Percentiles rank a stretch among this genome's conserved stretches.
Evolutionary conservation across 2,329 filamentous ascomycete species (phyloP).

Genomic region (Diplodia intermedia): DNA sequence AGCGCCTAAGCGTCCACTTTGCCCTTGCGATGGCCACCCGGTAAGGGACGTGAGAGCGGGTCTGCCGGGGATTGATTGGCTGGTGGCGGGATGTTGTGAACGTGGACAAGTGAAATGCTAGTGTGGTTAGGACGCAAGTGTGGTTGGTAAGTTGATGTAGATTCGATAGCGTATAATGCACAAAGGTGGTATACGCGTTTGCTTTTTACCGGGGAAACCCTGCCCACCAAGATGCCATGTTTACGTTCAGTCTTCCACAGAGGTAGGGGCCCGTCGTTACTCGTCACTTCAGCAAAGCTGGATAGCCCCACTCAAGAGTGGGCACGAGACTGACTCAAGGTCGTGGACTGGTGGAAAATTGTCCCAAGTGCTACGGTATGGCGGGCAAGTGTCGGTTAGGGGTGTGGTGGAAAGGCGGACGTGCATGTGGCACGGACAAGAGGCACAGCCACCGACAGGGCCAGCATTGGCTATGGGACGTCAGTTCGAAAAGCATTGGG

Average conservation of each 20-base stretch:
- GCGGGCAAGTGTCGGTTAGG: neutral
- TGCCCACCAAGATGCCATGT: constrained; percentile 11
- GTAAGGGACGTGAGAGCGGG: neutral
- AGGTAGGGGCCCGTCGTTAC: neutral
- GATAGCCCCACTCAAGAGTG: neutral
- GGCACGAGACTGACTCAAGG: constrained; percentile 2
- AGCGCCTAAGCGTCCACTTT: neutral
- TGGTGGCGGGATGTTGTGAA: neutral
- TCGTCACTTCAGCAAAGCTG: constrained; percentile 13
- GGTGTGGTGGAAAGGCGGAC: constrained; percentile 1
- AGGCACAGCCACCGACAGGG: neutral
- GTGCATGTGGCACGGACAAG: constrained; percentile 26
- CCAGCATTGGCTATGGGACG: constrained; percentile 8
- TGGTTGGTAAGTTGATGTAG: neutral
- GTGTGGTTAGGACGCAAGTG: neutral
- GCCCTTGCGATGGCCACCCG: neutral
- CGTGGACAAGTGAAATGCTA: neutral
- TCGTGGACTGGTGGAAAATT: neutral
- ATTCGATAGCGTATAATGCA: neutral
- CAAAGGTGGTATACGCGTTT: neutral
- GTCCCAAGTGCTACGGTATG: neutral
- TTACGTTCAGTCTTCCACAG: neutral
- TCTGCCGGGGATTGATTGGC: constrained; percentile 5
- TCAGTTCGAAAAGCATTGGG: neutral
- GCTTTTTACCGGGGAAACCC: constrained; percentile 6